Evolutionary conservation across 257 asterid genomes (phyloP).

Genomic region (Agastache rugosa): DNA sequence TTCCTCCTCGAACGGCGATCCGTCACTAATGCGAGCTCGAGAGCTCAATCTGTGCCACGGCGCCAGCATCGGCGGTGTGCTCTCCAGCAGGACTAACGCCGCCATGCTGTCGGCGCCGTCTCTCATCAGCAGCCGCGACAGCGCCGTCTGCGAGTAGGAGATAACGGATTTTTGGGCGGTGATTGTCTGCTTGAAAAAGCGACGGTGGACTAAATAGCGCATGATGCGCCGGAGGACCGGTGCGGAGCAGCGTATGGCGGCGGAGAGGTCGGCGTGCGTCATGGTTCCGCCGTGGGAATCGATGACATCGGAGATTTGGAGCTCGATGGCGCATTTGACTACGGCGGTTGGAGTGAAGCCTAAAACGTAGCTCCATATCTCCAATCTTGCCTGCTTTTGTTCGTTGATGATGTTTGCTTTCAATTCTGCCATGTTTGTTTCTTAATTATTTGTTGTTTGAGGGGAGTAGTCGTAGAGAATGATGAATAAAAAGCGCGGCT

Average conservation of each 20-base stretch:
- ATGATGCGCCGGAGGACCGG: slow-evolving; percentile 62
- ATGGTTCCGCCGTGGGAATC: slow-evolving; percentile 52
- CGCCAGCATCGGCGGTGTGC: slow-evolving; percentile 61
- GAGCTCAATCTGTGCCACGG: slow-evolving; percentile 64
- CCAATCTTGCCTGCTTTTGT: slow-evolving; percentile 49
- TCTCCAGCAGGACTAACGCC: slow-evolving; percentile 53
- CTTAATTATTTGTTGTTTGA: background rate
- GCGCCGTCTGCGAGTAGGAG: slow-evolving; percentile 58
- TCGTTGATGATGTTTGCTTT: slow-evolving; percentile 20
- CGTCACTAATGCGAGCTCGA: background rate
- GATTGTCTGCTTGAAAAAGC: slow-evolving; percentile 44
- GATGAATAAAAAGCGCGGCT: background rate
- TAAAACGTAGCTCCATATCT: slow-evolving; percentile 60
- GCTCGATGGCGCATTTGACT: slow-evolving; percentile 72
- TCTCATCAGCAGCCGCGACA: slow-evolving; percentile 52
- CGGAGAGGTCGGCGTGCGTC: slow-evolving; percentile 52
- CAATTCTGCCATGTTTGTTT: background rate
- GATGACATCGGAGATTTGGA: slow-evolving; percentile 63
- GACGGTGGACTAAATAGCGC: slow-evolving; percentile 61
- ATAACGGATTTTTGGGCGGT: background rate
- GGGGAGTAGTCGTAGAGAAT: background rate
- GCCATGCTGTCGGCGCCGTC: slow-evolving; percentile 47
- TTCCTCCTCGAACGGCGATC: slow-evolving; percentile 46
- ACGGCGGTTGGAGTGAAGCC: slow-evolving; percentile 71
- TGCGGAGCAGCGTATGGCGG: slow-evolving; percentile 54